Conservation (phyloP, 257 asterid species). For the Echium plantagineum region DNA sequence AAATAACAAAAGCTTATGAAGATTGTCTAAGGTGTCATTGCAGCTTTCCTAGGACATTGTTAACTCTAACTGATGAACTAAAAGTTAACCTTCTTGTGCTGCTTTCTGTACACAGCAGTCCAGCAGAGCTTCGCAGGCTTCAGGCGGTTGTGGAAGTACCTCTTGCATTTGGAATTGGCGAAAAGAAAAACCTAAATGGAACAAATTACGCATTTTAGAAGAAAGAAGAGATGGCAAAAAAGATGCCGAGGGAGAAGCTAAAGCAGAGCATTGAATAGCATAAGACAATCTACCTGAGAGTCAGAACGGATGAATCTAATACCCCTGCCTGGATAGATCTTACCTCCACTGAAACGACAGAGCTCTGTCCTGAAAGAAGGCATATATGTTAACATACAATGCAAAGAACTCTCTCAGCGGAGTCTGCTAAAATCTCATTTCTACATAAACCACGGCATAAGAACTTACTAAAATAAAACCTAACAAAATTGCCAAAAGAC, state of each 20-base stretch:
- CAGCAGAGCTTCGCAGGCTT: conserved; percentile 83
- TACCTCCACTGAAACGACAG: conserved; percentile 69
- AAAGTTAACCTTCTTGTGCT: conserved; percentile 53
- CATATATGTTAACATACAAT: neutral
- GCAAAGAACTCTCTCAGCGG: neutral
- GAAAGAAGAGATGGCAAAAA: neutral
- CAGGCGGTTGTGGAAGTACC: conserved; percentile 75
- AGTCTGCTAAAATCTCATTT: neutral
- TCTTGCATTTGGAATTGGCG: conserved; percentile 72
- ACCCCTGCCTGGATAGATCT: conserved; percentile 81
- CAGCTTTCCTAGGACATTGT: neutral
- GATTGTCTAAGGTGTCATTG: neutral
- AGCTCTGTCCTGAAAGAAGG: conserved; percentile 54
- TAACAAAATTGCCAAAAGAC: too few species aligned
- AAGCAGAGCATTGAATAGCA: neutral
- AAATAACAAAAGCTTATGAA: neutral
- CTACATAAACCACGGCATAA: too few species aligned
- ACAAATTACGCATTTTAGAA: neutral
- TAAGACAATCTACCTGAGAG: conserved; percentile 40
- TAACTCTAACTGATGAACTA: neutral
- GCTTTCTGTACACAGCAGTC: conserved; percentile 88
- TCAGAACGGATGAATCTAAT: conserved; percentile 60
- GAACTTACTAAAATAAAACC: too few species aligned
- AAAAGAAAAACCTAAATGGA: conserved; percentile 60
- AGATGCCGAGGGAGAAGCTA: too few species aligned